Percentiles rank a stretch among this genome's conserved stretches.
These are phyloP conservation scores for Rhodotorula toruloides DNA, from an alignment of 768 basidiomycete genomes.

Conservation along the genomic window DNA sequence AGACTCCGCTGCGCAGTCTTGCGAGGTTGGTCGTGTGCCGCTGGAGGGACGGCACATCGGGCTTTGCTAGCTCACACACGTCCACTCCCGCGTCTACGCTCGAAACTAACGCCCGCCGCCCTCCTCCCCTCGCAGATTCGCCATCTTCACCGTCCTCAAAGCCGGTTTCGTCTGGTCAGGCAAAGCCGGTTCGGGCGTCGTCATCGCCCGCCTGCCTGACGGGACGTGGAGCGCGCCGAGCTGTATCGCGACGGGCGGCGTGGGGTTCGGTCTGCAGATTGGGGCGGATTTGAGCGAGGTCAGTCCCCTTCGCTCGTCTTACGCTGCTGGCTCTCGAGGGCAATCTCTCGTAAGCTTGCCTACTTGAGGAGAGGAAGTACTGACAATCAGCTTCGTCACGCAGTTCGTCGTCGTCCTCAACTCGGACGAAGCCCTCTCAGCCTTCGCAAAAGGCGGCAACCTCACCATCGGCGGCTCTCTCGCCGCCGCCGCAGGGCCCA, in stretches of 20 bases:
- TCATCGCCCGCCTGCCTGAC: conserved; percentile 85
- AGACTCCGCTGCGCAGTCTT: no score
- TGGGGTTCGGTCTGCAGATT: conserved; percentile 91
- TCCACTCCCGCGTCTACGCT: background rate
- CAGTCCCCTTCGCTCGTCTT: background rate
- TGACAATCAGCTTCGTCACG: background rate
- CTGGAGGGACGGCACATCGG: no score
- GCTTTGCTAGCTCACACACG: no score
- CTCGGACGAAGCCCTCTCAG: conserved; percentile 88
- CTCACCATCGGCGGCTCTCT: conserved; percentile 89
- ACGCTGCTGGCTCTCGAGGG: no score
- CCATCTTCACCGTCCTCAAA: conserved; percentile 82
- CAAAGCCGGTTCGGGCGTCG: conserved; percentile 85
- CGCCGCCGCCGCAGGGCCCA: conserved; percentile 58
- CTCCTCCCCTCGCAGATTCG: conserved; percentile 49
- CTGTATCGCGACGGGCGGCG: conserved; percentile 91
- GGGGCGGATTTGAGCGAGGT: conserved; percentile 74
- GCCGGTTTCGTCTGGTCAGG: conserved; percentile 87
- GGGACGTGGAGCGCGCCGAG: conserved; percentile 85
- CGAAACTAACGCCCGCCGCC: background rate
- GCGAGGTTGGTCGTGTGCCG: no score
- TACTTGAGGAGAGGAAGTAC: background rate
- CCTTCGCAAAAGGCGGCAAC: conserved; percentile 93
- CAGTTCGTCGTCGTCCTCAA: conserved; percentile 97
- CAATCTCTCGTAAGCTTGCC: background rate